Conservation (phyloP, 2,329 filamentous ascomycete genomes). For the Neobulgaria alba region DNA sequence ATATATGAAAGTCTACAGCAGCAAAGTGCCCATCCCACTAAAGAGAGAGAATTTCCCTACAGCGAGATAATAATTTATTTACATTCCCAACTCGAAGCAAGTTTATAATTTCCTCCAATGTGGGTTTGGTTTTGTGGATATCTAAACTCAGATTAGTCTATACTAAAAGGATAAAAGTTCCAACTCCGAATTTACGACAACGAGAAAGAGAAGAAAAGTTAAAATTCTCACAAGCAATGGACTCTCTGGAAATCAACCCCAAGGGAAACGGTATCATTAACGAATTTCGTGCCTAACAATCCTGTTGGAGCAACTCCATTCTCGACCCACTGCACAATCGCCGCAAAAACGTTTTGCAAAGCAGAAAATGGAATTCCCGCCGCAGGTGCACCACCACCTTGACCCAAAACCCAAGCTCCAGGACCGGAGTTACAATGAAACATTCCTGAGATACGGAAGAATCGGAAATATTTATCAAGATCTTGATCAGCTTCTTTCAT, state of each 20-base stretch:
- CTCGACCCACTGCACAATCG: conserved; percentile 41
- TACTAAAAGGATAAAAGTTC: too few species aligned
- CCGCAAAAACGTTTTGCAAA: conserved; percentile 38
- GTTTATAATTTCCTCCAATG: conserved; percentile 10
- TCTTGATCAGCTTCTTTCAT: conserved; percentile 32
- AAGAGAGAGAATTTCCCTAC: too few species aligned
- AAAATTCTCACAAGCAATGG: too few species aligned
- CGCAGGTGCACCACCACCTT: conserved; percentile 16
- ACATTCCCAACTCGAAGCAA: conserved; percentile 3
- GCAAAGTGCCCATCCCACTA: too few species aligned
- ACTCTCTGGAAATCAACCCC: conserved; percentile 16
- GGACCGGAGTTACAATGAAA: conserved; percentile 41
- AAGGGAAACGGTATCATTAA: conserved; percentile 12
- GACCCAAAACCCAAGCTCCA: conserved; percentile 33
- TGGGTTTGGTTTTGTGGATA: conserved; percentile 18
- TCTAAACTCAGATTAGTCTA: too few species aligned
- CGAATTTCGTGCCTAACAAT: conserved; percentile 16
- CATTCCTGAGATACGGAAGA: conserved; percentile 43
- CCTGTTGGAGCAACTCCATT: conserved; percentile 31
- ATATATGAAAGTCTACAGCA: too few species aligned
- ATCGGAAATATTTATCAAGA: conserved; percentile 39
- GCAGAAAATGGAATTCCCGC: conserved; percentile 30
- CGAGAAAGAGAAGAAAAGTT: too few species aligned
- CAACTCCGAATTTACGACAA: too few species aligned
- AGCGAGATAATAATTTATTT: too few species aligned